Percentiles rank a stretch among this genome's conserved stretches.
These are phyloP conservation scores for Clarireedia paspali DNA, from an alignment of 2,329 filamentous ascomycete genomes.

Conservation along the genomic window DNA sequence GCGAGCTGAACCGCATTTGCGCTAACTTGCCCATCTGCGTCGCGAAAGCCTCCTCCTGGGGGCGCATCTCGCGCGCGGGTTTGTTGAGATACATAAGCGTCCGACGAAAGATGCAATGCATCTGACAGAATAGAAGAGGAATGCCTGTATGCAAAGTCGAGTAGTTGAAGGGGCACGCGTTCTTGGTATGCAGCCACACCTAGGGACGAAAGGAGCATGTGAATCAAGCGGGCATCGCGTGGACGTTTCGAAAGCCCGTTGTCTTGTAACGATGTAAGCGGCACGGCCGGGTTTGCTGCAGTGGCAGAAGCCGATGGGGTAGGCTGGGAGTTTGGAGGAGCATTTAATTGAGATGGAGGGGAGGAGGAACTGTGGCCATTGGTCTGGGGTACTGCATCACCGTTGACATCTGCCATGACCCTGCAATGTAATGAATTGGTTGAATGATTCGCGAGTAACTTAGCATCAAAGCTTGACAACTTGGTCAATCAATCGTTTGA, in stretches of 20 bases:
- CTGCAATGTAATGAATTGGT: not conserved
- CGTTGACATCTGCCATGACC: slow-evolving; percentile 28
- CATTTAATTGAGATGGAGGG: slow-evolving; percentile 17
- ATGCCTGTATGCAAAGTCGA: slow-evolving; percentile 83
- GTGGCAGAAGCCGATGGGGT: slow-evolving; percentile 10
- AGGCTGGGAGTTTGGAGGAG: slow-evolving; percentile 20
- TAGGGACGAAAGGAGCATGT: slow-evolving; percentile 70
- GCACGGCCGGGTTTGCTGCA: slow-evolving; percentile 22
- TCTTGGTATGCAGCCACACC: slow-evolving; percentile 75
- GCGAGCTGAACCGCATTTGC: slow-evolving; percentile 65
- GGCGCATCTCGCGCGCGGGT: slow-evolving; percentile 28
- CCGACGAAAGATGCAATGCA: slow-evolving; percentile 59
- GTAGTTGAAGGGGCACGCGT: slow-evolving; percentile 72
- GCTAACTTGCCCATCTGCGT: slow-evolving; percentile 39
- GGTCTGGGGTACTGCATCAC: slow-evolving; percentile 36
- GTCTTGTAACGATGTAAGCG: slow-evolving; percentile 28
- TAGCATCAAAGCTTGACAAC: no score
- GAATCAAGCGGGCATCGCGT: slow-evolving; percentile 71
- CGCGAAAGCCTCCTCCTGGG: slow-evolving; percentile 24
- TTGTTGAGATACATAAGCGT: slow-evolving; percentile 50
- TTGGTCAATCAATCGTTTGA: no score
- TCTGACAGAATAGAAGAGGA: slow-evolving; percentile 64
- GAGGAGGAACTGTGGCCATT: slow-evolving; percentile 40
- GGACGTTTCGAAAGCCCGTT: slow-evolving; percentile 44
- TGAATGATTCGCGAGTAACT: not conserved